A percentile compares a stretch with the other conserved stretches of the same genome.
Conservation (phyloP, 768 basidiomycete genomes). For the Imleria badia region DNA sequence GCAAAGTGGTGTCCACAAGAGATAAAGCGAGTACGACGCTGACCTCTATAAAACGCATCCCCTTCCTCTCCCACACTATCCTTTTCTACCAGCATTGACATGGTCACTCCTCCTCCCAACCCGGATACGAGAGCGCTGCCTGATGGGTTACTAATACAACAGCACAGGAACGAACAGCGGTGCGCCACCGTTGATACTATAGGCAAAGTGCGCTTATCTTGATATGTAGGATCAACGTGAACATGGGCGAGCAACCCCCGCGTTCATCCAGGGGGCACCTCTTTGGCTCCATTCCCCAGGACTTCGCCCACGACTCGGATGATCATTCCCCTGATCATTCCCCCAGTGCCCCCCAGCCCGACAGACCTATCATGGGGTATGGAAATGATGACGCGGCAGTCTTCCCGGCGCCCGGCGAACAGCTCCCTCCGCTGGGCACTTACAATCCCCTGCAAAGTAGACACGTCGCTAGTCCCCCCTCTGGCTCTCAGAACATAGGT, state of each 20-base stretch:
- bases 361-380: too few species aligned
- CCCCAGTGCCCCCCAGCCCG: too few species aligned
- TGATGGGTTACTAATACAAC: slow-evolving; percentile 49
- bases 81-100: slow-evolving; percentile 29
- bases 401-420: too few species aligned
- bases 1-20: slow-evolving; percentile 35
- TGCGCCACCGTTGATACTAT: slow-evolving; percentile 30
- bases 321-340: slow-evolving; percentile 48
- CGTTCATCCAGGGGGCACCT: slow-evolving; percentile 72
- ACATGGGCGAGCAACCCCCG: slow-evolving; percentile 60
- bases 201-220: not conserved
- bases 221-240: slow-evolving; percentile 69
- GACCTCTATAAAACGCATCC: slow-evolving; percentile 24
- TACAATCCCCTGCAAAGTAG: slow-evolving; percentile 17
- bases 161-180: slow-evolving; percentile 72
- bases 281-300: slow-evolving; percentile 41
- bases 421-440: slow-evolving; percentile 17
- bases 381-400: too few species aligned
- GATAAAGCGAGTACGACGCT: slow-evolving; percentile 18
- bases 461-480: slow-evolving; percentile 10
- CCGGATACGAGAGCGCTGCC: slow-evolving; percentile 65
- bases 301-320: slow-evolving; percentile 39
- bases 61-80: slow-evolving; percentile 25
- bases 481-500: slow-evolving; percentile 25
- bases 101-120: slow-evolving; percentile 46